Conservation (phyloP, 75 land plant genomes). For the Cunninghamia lanceolata region DNA sequence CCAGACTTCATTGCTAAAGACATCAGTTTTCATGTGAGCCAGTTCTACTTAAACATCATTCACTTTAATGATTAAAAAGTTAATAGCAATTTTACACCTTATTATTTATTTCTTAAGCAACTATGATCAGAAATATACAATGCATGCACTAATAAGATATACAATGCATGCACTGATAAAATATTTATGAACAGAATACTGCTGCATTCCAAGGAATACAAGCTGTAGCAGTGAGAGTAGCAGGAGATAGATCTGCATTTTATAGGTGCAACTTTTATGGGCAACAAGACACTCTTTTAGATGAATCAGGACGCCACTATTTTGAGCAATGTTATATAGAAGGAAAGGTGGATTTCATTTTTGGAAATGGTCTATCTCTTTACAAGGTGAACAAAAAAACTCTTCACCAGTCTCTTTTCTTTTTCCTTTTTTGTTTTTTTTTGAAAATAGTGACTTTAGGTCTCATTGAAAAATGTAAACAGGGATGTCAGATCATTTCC, state of each 20-base stretch:
- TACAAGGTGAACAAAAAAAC: conserved; percentile 30
- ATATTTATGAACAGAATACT: neutral
- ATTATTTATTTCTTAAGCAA: neutral
- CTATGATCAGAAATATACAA: neutral
- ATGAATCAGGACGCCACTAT: conserved; percentile 51
- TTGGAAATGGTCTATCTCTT: conserved; percentile 48
- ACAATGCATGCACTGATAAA: neutral
- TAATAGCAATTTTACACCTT: too few species aligned
- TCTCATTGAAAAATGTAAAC: neutral
- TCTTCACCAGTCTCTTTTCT: neutral
- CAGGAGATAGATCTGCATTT: conserved; percentile 69
- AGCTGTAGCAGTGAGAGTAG: conserved; percentile 53
- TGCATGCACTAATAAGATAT: neutral
- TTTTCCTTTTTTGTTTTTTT: neutral
- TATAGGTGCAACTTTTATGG: conserved; percentile 76
- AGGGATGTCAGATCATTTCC: neutral
- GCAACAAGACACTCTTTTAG: conserved; percentile 56
- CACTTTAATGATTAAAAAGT: too few species aligned
- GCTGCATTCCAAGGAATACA: conserved; percentile 17
- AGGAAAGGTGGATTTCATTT: conserved; percentile 63
- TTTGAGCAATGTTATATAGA: conserved; percentile 57
- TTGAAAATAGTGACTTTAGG: neutral
- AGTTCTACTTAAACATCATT: too few species aligned
- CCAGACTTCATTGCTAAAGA: conserved; percentile 53
- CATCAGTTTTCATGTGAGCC: conserved; percentile 52